phyloP scores from a whole-genome alignment of 2,329 filamentous ascomycete species.

The Coleophoma crateriformis region DNA sequence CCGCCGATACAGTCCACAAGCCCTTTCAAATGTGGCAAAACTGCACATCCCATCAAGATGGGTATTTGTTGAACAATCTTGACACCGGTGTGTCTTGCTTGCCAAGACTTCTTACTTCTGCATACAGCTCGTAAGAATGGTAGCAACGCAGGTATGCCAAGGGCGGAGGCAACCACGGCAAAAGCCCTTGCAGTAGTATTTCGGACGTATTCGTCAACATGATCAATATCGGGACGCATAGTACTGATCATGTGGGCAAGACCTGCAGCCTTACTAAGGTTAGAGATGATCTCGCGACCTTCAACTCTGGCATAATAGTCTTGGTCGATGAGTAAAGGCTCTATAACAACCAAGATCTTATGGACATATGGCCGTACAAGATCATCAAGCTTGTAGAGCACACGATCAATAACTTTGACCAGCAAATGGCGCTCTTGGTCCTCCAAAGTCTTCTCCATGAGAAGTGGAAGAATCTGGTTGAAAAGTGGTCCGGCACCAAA shows the following conservation, averaged over 20 bases:
- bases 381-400: conserved; percentile 97
- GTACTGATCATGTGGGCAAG: conserved; percentile 99
- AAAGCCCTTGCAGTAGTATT: conserved; percentile 97
- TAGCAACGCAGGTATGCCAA: conserved; percentile 90
- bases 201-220: conserved; percentile 95
- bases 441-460: conserved; percentile 98
- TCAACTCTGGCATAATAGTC: conserved; percentile 99
- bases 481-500: conserved; percentile 93
- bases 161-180: conserved; percentile 90
- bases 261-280: conserved; percentile 92
- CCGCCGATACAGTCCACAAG: conserved; percentile 94
- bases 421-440: conserved; percentile 97
- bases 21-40: conserved; percentile 90
- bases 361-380: conserved; percentile 94
- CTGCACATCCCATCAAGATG: conserved; percentile 96
- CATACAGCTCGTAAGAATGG: conserved; percentile 95
- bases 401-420: conserved; percentile 98
- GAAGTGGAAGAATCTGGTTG: conserved; percentile 90
- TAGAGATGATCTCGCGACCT: conserved; percentile 97
- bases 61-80: conserved; percentile 99
- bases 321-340: conserved; percentile 97
- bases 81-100: conserved; percentile 93
- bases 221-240: conserved; percentile 98
- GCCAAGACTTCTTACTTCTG: conserved; percentile 98
- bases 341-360: conserved; percentile 97